A percentile compares a stretch with the other conserved stretches of the same genome.
Conservation (phyloP, 768 basidiomycete species). For the Russula earlei region DNA sequence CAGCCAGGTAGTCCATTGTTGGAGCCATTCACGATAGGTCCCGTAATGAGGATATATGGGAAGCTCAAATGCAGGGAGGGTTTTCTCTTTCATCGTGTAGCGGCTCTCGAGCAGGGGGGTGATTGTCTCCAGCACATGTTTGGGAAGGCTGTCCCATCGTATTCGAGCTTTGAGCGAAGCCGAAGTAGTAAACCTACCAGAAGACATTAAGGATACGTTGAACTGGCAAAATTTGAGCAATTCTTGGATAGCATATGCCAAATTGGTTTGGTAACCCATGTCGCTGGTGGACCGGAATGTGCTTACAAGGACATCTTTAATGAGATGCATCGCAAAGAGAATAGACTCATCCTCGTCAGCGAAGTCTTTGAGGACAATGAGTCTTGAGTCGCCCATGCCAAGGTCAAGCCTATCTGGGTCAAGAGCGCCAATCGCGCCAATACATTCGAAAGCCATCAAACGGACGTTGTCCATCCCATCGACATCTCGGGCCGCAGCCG, state of each 20-base stretch:
- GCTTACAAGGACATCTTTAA: constrained; percentile 75
- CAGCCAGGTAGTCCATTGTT: constrained; percentile 76
- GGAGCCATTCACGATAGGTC: constrained; percentile 96
- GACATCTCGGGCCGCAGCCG: constrained; percentile 67
- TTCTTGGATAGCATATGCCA: constrained; percentile 90
- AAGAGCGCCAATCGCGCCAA: constrained; percentile 85
- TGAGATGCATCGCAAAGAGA: constrained; percentile 76
- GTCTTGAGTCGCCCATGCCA: constrained; percentile 43
- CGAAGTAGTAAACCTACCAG: constrained; percentile 35
- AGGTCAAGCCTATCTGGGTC: constrained; percentile 91
- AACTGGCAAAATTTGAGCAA: constrained; percentile 83
- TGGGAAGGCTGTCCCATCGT: constrained; percentile 72
- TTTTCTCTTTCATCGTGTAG: constrained; percentile 37
- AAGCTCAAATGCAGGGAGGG: constrained; percentile 31
- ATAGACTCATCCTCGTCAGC: constrained; percentile 66
- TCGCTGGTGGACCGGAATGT: constrained; percentile 93
- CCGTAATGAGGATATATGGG: constrained; percentile 71
- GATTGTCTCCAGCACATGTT: constrained; percentile 77
- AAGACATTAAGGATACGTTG: constrained; percentile 58
- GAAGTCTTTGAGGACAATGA: constrained; percentile 76
- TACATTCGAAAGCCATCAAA: constrained; percentile 74
- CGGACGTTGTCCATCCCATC: constrained; percentile 62
- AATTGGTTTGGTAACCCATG: constrained; percentile 78
- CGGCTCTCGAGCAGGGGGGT: constrained; percentile 71
- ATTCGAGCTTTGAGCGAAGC: constrained; percentile 57